Evolutionary conservation across 495 filamentous ascomycete genomes (phyloP).

Genomic region (Platismatia glauca): DNA sequence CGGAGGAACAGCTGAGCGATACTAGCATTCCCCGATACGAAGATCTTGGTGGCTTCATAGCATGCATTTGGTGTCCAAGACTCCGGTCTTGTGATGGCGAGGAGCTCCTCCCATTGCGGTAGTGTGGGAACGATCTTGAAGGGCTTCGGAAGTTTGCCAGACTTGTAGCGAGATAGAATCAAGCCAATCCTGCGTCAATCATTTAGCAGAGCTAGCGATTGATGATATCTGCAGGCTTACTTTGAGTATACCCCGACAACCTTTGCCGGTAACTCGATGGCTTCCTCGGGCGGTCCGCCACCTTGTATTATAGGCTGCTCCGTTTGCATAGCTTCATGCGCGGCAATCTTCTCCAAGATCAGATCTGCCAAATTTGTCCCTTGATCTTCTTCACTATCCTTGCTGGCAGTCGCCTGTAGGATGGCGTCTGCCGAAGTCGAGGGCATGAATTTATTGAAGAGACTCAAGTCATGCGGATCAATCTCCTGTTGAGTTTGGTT

Average conservation of each 20-base stretch:
- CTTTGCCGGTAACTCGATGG: slow-evolving; percentile 80
- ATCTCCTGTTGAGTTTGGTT: slow-evolving; percentile 49
- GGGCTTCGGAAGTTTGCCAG: slow-evolving; percentile 87
- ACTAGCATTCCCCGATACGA: slow-evolving; percentile 68
- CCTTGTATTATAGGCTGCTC: slow-evolving; percentile 36
- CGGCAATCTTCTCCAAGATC: slow-evolving; percentile 88
- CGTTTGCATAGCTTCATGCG: slow-evolving; percentile 66
- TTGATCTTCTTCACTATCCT: slow-evolving; percentile 40
- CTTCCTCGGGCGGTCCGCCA: slow-evolving; percentile 55
- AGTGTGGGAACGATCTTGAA: slow-evolving; percentile 94
- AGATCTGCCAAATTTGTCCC: slow-evolving; percentile 82
- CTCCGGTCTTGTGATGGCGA: slow-evolving; percentile 71
- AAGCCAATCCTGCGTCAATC: slow-evolving; percentile 57
- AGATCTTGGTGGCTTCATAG: slow-evolving; percentile 80
- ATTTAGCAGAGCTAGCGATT: slow-evolving; percentile 7
- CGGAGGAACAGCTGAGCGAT: slow-evolving; percentile 74
- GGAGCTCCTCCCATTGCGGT: slow-evolving; percentile 80
- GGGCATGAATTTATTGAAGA: slow-evolving; percentile 84
- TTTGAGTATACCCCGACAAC: slow-evolving; percentile 90
- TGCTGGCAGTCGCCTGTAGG: slow-evolving; percentile 32
- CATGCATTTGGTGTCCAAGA: slow-evolving; percentile 81
- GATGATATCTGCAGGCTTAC: slow-evolving; percentile 30
- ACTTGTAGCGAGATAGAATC: slow-evolving; percentile 86
- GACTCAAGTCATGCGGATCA: slow-evolving; percentile 79
- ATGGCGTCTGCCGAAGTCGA: slow-evolving; percentile 32